Conservation (phyloP, 2,329 filamentous ascomycete species). For the Alternaria ventricosa region DNA sequence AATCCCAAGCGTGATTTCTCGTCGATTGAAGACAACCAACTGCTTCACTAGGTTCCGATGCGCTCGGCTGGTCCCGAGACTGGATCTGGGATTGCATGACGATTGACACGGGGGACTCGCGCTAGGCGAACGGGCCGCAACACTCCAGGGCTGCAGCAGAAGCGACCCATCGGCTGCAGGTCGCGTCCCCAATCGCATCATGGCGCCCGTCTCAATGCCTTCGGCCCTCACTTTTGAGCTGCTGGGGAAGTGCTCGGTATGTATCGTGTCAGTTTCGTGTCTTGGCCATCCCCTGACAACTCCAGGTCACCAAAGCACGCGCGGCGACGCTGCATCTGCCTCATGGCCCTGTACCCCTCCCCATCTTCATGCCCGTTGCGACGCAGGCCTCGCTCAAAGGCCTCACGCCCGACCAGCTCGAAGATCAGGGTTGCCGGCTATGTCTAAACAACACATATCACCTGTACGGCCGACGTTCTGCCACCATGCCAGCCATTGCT, state of each 20-base stretch:
- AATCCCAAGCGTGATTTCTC: background rate
- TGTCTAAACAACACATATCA: conserved; percentile 99
- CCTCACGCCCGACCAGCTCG: conserved; percentile 88
- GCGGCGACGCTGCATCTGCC: conserved; percentile 87
- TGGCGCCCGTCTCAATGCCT: conserved; percentile 44
- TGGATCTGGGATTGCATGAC: background rate
- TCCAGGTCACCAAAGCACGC: conserved; percentile 88
- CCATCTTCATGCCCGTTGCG: conserved; percentile 98
- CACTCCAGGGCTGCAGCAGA: background rate
- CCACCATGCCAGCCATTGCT: conserved; percentile 12
- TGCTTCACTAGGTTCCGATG: background rate
- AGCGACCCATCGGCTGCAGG: background rate
- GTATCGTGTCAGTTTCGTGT: background rate
- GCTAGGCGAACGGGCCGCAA: conserved; percentile 4
- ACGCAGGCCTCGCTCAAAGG: conserved; percentile 97
- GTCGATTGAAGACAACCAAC: background rate
- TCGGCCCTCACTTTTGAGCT: conserved; percentile 49
- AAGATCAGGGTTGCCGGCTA: conserved; percentile 84
- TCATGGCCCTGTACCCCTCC: conserved; percentile 87
- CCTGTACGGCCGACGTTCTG: conserved; percentile 54
- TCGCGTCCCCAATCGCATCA: conserved; percentile 16
- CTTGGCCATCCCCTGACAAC: conserved; percentile 3
- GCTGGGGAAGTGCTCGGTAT: conserved; percentile 48
- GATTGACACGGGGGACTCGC: background rate
- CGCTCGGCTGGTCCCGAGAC: background rate